Conservation (phyloP, 2,329 filamentous ascomycete genomes). For the Pyricularia sp. region DNA sequence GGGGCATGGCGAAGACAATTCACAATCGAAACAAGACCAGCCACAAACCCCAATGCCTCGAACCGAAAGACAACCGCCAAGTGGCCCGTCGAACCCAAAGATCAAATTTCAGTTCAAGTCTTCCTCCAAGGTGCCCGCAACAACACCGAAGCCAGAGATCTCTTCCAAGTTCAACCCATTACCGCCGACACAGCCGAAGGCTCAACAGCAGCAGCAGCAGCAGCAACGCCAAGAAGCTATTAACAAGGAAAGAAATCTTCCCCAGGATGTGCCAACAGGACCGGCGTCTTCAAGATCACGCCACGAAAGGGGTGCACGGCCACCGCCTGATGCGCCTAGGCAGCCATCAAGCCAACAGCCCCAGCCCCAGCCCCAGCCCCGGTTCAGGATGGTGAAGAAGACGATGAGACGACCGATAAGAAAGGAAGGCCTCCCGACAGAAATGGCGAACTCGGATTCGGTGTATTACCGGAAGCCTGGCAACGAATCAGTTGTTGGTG, state of each 20-base stretch:
- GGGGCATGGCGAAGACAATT: constrained; percentile 29
- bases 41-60: constrained; percentile 42
- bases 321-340: constrained; percentile 9
- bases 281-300: constrained; percentile 37
- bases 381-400: constrained; percentile 54
- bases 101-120: constrained; percentile 93
- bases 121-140: constrained; percentile 47
- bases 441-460: constrained; percentile 72
- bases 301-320: constrained; percentile 1
- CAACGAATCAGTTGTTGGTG: constrained; percentile 94
- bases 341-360: constrained; percentile 16
- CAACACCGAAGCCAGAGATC: constrained; percentile 55
- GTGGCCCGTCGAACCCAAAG: constrained; percentile 53
- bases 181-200: constrained; percentile 23
- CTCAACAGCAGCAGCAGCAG: constrained; percentile 9
- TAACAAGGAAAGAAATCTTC: constrained; percentile 32
- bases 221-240: constrained; percentile 5
- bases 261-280: constrained; percentile 41
- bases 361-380: constrained; percentile 27
- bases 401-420: constrained; percentile 62
- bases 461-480: constrained; percentile 93
- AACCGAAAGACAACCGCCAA: constrained; percentile 40
- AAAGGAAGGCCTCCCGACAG: constrained; percentile 59
- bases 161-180: constrained; percentile 60
- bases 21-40: constrained; percentile 8